Conservation (phyloP, 352 stramenopile genomes). For the Thalassiosira livingstoniorum region DNA sequence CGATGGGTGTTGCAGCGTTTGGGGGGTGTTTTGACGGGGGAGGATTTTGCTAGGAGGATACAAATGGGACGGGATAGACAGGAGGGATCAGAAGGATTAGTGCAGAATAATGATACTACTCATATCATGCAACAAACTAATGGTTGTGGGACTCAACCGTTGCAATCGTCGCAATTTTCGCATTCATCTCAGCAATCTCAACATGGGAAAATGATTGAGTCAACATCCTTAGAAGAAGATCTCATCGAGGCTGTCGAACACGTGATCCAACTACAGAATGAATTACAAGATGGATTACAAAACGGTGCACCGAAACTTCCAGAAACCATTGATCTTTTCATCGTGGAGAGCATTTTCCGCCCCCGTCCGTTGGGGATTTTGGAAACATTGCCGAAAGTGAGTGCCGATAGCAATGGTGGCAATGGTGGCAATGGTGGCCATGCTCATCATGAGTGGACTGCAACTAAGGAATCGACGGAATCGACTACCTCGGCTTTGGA, state of each 20-base stretch:
- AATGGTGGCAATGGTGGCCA: neutral
- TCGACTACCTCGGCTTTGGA: constrained; percentile 51
- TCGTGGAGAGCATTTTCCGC: constrained; percentile 72
- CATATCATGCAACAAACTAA: no score
- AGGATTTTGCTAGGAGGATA: constrained; percentile 51
- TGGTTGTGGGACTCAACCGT: no score
- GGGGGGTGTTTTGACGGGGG: constrained; percentile 38
- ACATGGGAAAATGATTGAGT: neutral
- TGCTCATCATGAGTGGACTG: no score
- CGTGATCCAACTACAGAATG: constrained; percentile 13
- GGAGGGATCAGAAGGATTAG: no score
- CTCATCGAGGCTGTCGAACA: constrained; percentile 61
- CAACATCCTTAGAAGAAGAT: constrained; percentile 26
- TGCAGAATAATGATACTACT: no score
- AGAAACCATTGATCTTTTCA: constrained; percentile 67
- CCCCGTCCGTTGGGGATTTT: constrained; percentile 44
- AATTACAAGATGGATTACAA: no score
- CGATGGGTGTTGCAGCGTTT: constrained; percentile 62
- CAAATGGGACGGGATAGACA: no score
- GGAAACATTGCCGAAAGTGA: constrained; percentile 20
- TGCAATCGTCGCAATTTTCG: no score
- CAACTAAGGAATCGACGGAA: constrained; percentile 17
- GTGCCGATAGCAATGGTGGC: neutral
- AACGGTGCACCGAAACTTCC: no score
- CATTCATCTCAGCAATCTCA: neutral